Conservation (phyloP, 2,329 filamentous ascomycete species). For the Aspergillus aculeatus region DNA sequence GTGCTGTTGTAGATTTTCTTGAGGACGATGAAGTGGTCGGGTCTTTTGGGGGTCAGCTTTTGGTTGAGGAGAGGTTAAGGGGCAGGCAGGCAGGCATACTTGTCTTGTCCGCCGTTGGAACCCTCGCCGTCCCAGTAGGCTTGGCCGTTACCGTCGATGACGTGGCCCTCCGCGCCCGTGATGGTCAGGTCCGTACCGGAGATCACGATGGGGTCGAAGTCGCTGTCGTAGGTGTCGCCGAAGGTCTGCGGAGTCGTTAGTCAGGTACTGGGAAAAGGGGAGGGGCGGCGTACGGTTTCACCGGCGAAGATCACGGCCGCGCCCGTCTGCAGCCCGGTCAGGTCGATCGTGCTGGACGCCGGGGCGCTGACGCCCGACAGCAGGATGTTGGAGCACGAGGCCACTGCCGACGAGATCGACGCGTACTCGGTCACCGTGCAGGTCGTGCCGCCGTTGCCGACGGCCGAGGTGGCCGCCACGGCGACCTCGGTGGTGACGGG, state of each 20-base stretch:
- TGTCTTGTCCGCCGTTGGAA: conserved; percentile 45
- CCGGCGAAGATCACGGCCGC: conserved; percentile 45
- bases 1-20: conserved; percentile 41
- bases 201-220: conserved; percentile 40
- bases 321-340: conserved; percentile 42
- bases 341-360: conserved; percentile 40
- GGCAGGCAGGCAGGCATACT: conserved; percentile 2
- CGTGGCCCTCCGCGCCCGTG: conserved; percentile 34
- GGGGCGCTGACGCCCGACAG: conserved; percentile 43
- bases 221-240: conserved; percentile 36
- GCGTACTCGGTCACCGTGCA: conserved; percentile 29
- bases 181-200: conserved; percentile 44
- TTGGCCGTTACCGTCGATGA: conserved; percentile 42
- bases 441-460: conserved; percentile 18
- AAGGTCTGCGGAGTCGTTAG: conserved; percentile 25
- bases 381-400: conserved; percentile 44
- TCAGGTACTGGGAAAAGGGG: not conserved
- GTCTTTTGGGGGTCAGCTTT: conserved; percentile 15
- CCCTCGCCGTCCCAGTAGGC: conserved; percentile 49
- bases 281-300: conserved; percentile 25
- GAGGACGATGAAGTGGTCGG: conserved; percentile 43
- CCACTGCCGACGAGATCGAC: conserved; percentile 38
- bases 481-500: conserved; percentile 1
- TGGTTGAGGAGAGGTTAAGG: too few relatives aligned
- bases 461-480: not conserved